Base-by-base conservation (phyloP, 2,329 filamentous ascomycete genomes). In the Fusarium pseudograminearum region DNA sequence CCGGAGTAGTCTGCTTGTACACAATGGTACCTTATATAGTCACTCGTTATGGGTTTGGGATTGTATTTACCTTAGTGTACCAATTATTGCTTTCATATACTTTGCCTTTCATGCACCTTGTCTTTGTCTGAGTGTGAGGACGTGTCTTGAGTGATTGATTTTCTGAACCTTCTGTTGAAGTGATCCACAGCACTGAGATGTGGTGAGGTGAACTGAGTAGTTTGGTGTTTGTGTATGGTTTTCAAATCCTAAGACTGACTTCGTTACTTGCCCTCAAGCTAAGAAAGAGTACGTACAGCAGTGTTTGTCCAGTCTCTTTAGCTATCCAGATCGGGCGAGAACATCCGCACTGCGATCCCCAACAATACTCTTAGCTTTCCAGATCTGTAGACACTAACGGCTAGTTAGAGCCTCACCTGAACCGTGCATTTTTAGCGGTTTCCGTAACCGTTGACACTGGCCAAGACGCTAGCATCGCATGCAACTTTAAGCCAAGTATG, bases 361-460 rank as follows among this genome's bases (percentile, higher is more conserved):
- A 28, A 51, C 47, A 20, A 20, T 51, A 10, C 2, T 7, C 12
- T 51, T 18, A 20, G 24, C 47, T 38, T 38, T 26, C 33, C 47
- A 51, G 47, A 38, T 51, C 47, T 51, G 22, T 16, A 14, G 7
- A 15, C 4, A 26, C 8, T 15, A 51, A 10, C 8, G 1, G 4
- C 33, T 38, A 28, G 22, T 14, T 20, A 20, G 47, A 51, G 47
- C 47, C 47, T 51, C 47, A 51, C 33, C 33, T 51, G 33, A 51
- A 51, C 22, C 47, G 47, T 51, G 47, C 47, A 51, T 38, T 18
- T 3, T 28, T 28, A 51, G 47, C 47, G 31, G 33, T 51, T 51
- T 1, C 8, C 28, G 12, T 4, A 11, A n/a, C 31, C 33, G 33
- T 26, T 28, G 4, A 4, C 36, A 8, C 12, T 24, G 4, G 22